Percentiles rank a stretch among this genome's conserved stretches.
Conservation (phyloP, 345 rosid genomes). For the Physaria fendleri region DNA sequence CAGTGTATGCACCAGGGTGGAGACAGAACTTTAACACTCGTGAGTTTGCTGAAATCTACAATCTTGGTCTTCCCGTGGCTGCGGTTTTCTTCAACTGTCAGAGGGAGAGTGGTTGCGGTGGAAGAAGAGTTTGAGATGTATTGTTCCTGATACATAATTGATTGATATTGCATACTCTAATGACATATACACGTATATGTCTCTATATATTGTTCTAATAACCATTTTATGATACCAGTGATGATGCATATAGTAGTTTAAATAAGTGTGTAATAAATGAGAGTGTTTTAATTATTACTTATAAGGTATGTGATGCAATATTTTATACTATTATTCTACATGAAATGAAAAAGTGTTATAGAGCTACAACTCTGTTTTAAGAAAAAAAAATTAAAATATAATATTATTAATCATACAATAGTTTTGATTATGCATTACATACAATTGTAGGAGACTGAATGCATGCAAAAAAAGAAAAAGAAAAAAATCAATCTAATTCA, state of each 20-base stretch:
- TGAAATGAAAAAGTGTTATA: slow-evolving; percentile 7
- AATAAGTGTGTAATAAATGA: slow-evolving; percentile 5
- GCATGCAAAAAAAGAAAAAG: too few relatives aligned
- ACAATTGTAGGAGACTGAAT: too few relatives aligned
- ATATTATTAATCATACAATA: too few relatives aligned
- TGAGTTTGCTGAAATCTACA: slow-evolving; percentile 83
- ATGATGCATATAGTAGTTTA: background rate
- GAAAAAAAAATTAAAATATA: too few relatives aligned
- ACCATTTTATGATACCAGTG: slow-evolving; percentile 5
- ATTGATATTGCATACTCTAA: background rate
- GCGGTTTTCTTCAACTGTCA: slow-evolving; percentile 80
- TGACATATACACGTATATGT: background rate
- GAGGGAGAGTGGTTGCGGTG: slow-evolving; percentile 72
- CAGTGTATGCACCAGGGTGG: slow-evolving; percentile 90
- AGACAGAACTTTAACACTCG: slow-evolving; percentile 77
- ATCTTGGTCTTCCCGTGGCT: slow-evolving; percentile 74
- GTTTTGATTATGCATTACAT: too few relatives aligned
- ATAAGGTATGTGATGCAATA: slow-evolving; percentile 1
- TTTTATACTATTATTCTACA: slow-evolving; percentile 1
- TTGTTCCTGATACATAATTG: background rate
- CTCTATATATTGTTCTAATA: slow-evolving; percentile 11
- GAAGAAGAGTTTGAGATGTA: slow-evolving; percentile 37
- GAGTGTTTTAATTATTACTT: slow-evolving; percentile 14
- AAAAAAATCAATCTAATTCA: too few relatives aligned
- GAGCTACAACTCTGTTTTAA: too few relatives aligned